A percentile compares a stretch with the other conserved stretches of the same genome.
Conservation (phyloP, 208 protist species). For the Leishmania guyanensis region DNA sequence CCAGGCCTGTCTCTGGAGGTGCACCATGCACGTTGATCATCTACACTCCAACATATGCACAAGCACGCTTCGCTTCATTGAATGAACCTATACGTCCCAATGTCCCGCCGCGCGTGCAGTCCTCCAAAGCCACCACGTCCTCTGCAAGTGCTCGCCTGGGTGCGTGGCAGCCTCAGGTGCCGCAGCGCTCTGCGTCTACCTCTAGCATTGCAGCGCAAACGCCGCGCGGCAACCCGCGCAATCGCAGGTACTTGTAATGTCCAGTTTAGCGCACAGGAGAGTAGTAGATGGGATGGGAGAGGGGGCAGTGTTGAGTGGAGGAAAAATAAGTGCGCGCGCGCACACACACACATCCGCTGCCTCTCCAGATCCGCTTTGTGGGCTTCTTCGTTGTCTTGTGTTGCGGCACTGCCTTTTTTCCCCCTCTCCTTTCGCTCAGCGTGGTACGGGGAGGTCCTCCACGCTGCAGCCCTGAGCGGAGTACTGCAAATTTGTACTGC, state of each 20-base stretch:
- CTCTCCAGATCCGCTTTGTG: neutral
- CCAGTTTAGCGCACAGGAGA: neutral
- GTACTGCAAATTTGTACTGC: neutral
- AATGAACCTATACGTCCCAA: constrained; percentile 33
- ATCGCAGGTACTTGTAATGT: constrained; percentile 39
- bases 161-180: constrained; percentile 20
- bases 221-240: constrained; percentile 13
- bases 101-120: constrained; percentile 37
- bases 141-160: constrained; percentile 17
- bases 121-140: constrained; percentile 6
- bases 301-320: neutral
- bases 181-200: constrained; percentile 26
- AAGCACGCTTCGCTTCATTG: constrained; percentile 55
- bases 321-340: neutral
- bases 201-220: constrained; percentile 14
- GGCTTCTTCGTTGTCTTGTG: neutral
- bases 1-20: constrained; percentile 38
- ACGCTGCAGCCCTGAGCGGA: neutral
- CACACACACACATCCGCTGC: neutral
- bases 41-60: constrained; percentile 50
- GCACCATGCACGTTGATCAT: constrained; percentile 60
- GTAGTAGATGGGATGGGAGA: neutral
- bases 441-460: neutral
- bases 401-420: neutral
- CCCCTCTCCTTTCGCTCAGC: neutral